A percentile compares a stretch with the other conserved stretches of the same genome.
phyloP scores from a whole-genome alignment of 495 filamentous ascomycete genomes.

The Penicillium angulare region DNA sequence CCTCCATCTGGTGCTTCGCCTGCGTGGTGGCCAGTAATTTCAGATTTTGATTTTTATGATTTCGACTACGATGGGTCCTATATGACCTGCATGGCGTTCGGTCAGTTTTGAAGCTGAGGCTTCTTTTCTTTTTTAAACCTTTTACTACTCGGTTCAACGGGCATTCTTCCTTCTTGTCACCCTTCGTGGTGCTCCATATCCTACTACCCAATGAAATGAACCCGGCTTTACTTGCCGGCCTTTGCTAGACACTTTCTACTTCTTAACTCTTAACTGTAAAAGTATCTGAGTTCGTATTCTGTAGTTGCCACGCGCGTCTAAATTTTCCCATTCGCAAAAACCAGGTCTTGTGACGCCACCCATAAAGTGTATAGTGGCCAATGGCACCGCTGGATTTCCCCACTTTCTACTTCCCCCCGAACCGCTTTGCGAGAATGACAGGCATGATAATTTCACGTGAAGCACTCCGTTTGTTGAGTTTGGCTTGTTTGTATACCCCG shows the following conservation, averaged over 20 bases:
- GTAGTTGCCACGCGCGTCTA: no score
- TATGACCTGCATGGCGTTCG: conserved; percentile 45
- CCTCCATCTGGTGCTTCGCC: conserved; percentile 81
- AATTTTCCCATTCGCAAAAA: no score
- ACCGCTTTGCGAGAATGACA: no score
- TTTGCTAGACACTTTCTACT: background rate
- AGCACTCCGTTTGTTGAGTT: no score
- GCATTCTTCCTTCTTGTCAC: conserved; percentile 35
- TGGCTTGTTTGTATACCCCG: no score
- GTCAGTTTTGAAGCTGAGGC: conserved; percentile 36
- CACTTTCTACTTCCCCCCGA: no score
- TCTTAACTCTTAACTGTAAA: background rate
- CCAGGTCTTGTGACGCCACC: no score
- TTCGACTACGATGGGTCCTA: conserved; percentile 30
- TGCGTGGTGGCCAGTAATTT: conserved; percentile 75
- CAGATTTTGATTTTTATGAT: conserved; percentile 4
- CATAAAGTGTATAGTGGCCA: no score
- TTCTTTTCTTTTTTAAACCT: conserved; percentile 21
- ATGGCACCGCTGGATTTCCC: no score
- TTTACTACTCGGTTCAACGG: conserved; percentile 23
- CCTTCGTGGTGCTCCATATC: conserved; percentile 12
- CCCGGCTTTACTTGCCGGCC: conserved; percentile 8
- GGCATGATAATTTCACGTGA: no score
- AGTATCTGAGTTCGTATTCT: no score
- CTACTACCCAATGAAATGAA: conserved; percentile 17